Evolutionary conservation across 2,329 filamentous ascomycete species (phyloP).

Genomic region (Alternaria sp.): DNA sequence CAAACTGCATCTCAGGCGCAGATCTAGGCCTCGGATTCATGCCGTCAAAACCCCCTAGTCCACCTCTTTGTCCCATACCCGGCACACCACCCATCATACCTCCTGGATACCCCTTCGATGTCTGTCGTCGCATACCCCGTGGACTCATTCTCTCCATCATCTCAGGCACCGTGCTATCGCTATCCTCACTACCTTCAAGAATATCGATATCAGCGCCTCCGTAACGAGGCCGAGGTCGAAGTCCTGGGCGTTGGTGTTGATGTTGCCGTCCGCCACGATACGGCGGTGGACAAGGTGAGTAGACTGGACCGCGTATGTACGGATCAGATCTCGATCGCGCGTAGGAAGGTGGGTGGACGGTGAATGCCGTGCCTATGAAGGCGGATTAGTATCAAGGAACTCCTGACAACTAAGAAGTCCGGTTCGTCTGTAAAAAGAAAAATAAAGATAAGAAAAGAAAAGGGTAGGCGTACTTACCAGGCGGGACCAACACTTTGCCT

Average conservation of each 20-base stretch:
- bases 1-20: constrained; percentile 11
- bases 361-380: constrained; percentile 11
- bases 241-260: not conserved
- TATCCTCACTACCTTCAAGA: constrained; percentile 11
- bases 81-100: constrained; percentile 10
- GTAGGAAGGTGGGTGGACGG: constrained; percentile 12
- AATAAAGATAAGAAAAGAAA: not conserved
- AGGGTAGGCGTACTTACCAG: constrained; percentile 5
- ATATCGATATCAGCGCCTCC: constrained; percentile 10
- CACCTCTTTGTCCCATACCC: constrained; percentile 3
- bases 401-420: too few relatives aligned
- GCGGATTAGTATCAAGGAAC: not conserved
- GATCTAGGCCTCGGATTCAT: constrained; percentile 13
- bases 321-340: not conserved
- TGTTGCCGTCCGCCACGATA: not conserved
- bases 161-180: constrained; percentile 6
- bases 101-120: not conserved
- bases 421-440: not conserved
- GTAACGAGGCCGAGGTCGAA: not conserved
- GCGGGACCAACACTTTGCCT: constrained; percentile 34
- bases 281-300: constrained; percentile 3
- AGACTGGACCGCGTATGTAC: constrained; percentile 8
- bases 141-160: constrained; percentile 1
- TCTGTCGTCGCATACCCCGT: constrained; percentile 6
- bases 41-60: not conserved